phyloP scores from a whole-genome alignment of 768 basidiomycete genomes.

The Suillus ampliporus region DNA sequence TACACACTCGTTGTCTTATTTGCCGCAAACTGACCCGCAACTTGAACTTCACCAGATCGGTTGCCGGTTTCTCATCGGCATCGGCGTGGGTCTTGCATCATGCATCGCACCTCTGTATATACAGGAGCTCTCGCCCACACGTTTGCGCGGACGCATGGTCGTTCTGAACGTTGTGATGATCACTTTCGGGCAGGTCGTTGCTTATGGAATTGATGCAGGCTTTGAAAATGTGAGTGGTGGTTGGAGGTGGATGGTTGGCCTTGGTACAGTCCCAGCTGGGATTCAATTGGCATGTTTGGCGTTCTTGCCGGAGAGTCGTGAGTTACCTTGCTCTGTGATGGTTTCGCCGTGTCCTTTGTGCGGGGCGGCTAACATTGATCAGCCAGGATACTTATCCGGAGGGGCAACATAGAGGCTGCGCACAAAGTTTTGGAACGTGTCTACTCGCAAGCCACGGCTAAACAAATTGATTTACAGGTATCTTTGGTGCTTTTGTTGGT shows the following conservation, averaged over 20 bases:
- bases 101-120: slow-evolving; percentile 85
- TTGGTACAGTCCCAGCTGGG: slow-evolving; percentile 72
- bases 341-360: not conserved
- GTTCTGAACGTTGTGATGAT: slow-evolving; percentile 85
- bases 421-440: slow-evolving; percentile 63
- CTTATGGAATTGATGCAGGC: slow-evolving; percentile 75
- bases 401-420: slow-evolving; percentile 56
- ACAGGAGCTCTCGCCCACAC: slow-evolving; percentile 80
- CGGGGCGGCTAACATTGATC: not conserved
- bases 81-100: slow-evolving; percentile 76
- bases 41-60: slow-evolving; percentile 51
- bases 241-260: slow-evolving; percentile 87
- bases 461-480: slow-evolving; percentile 72
- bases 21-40: not conserved
- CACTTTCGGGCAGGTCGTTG: slow-evolving; percentile 80
- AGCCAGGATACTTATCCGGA: slow-evolving; percentile 71
- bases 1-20: not conserved
- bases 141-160: slow-evolving; percentile 77
- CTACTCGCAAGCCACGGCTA: slow-evolving; percentile 67
- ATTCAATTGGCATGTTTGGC: slow-evolving; percentile 64
- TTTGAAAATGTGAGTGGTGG: slow-evolving; percentile 63
- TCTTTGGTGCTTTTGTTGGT: not conserved
- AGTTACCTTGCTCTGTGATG: slow-evolving; percentile 32
- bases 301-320: slow-evolving; percentile 81
- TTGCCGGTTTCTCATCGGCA: slow-evolving; percentile 75